phyloP scores from a whole-genome alignment of 768 basidiomycete genomes.

The Rhodotorula paludigena region DNA sequence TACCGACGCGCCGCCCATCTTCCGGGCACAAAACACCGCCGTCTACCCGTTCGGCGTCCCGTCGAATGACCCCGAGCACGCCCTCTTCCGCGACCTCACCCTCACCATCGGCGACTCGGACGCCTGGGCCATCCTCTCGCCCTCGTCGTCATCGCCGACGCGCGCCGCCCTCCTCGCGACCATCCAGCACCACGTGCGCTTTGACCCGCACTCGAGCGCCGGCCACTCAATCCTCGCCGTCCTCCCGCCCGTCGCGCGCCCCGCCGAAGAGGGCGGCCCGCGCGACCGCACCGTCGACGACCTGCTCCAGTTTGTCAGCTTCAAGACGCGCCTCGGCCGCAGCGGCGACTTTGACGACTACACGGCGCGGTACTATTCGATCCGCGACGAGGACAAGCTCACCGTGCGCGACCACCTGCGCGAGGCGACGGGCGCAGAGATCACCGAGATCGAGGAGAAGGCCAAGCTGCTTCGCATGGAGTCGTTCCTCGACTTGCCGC shows the following conservation, averaged over 20 bases:
- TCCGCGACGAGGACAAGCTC: slow-evolving; percentile 73
- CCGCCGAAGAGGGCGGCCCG: slow-evolving; percentile 14
- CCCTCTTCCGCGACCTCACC: slow-evolving; percentile 12
- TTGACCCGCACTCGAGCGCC: slow-evolving; percentile 39
- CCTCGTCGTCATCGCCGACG: slow-evolving; percentile 15
- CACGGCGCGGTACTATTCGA: slow-evolving; percentile 78
- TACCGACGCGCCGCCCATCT: slow-evolving; percentile 9
- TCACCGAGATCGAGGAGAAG: slow-evolving; percentile 54
- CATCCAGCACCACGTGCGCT: slow-evolving; percentile 23
- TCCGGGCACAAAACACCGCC: slow-evolving; percentile 7
- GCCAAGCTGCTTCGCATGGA: slow-evolving; percentile 58
- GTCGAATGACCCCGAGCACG: slow-evolving; percentile 6
- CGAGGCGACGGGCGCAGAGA: slow-evolving; percentile 45
- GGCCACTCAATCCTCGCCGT: slow-evolving; percentile 25
- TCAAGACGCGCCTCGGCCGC: slow-evolving; percentile 36
- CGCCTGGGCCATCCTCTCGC: slow-evolving; percentile 32
- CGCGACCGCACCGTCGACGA: slow-evolving; percentile 26
- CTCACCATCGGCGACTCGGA: slow-evolving; percentile 15
- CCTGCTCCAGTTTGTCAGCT: slow-evolving; percentile 36
- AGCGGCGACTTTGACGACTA: slow-evolving; percentile 80
- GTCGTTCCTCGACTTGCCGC: slow-evolving; percentile 69
- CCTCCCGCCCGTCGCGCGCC: slow-evolving; percentile 1
- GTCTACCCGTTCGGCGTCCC: slow-evolving; percentile 31
- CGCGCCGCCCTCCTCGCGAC: slow-evolving; percentile 12
- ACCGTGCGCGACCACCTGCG: slow-evolving; percentile 71